Percentiles rank a stretch among this genome's conserved stretches.
These are phyloP conservation scores for Diplodia sapinea DNA, from an alignment of 2,329 filamentous ascomycete genomes.

Conservation along the genomic window DNA sequence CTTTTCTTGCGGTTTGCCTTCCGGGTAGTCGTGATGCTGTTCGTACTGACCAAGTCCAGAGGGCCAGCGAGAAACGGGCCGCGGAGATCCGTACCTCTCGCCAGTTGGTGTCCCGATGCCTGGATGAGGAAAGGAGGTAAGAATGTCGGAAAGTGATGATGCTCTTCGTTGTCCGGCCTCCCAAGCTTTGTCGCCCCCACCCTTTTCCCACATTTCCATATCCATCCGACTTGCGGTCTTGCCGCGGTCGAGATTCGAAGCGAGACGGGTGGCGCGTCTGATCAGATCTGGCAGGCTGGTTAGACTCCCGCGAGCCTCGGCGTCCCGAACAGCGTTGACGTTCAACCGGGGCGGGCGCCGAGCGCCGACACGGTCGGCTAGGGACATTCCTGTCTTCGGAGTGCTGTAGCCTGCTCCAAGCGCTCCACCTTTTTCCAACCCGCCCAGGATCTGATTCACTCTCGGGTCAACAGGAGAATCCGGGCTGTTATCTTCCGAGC, in stretches of 20 bases:
- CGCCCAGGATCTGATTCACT: slow-evolving; percentile 39
- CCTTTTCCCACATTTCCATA: slow-evolving; percentile 55
- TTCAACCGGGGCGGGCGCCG: slow-evolving; percentile 73
- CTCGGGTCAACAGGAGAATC: slow-evolving; percentile 34
- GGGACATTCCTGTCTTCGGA: slow-evolving; percentile 39
- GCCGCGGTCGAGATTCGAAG: slow-evolving; percentile 85
- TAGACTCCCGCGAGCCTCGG: slow-evolving; percentile 83
- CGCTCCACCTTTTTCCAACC: slow-evolving; percentile 44
- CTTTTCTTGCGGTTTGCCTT: slow-evolving; percentile 35
- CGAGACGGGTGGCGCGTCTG: slow-evolving; percentile 81
- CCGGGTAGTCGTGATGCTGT: slow-evolving; percentile 18
- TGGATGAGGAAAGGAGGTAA: slow-evolving; percentile 69
- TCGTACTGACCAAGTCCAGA: slow-evolving; percentile 18
- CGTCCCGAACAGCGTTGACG: slow-evolving; percentile 79
- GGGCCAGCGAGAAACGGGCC: slow-evolving; percentile 18
- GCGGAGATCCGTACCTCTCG: slow-evolving; percentile 7
- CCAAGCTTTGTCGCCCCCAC: slow-evolving; percentile 42
- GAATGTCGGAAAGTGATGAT: slow-evolving; percentile 66
- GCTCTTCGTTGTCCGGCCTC: slow-evolving; percentile 35
- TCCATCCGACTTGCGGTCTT: slow-evolving; percentile 66
- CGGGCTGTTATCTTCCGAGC: slow-evolving; percentile 5
- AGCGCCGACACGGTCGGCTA: slow-evolving; percentile 52
- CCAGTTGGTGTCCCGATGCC: slow-evolving; percentile 56
- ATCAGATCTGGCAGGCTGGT: slow-evolving; percentile 94
- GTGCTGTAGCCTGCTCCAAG: slow-evolving; percentile 42